These are phyloP conservation scores for Botrytis porri DNA, from an alignment of 2,329 filamentous ascomycete species.

Conservation along the genomic window DNA sequence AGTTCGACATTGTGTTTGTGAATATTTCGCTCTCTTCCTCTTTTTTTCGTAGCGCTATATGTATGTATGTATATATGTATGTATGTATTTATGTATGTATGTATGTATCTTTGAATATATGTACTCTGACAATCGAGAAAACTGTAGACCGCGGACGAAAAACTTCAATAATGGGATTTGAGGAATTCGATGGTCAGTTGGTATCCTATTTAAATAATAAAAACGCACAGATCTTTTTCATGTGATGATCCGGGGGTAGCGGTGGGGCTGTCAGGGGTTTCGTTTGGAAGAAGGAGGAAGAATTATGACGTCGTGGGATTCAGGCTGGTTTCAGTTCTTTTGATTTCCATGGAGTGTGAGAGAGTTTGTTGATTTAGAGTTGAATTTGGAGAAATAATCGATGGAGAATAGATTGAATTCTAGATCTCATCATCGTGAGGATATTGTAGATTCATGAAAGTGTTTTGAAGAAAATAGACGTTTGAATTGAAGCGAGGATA, in stretches of 20 bases:
- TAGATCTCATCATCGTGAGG: neutral
- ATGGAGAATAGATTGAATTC: neutral
- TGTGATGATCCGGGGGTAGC: neutral
- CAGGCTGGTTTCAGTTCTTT: neutral
- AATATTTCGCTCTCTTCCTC: neutral
- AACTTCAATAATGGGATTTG: neutral
- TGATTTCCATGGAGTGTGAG: neutral
- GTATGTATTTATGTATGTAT: neutral
- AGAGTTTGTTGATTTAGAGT: neutral
- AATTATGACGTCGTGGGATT: neutral
- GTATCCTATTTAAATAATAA: neutral
- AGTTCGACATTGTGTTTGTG: neutral
- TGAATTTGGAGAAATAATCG: neutral
- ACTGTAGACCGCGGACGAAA: neutral
- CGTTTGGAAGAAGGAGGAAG: neutral
- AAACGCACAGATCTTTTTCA: slow-evolving; percentile 3
- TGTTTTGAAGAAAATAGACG: neutral
- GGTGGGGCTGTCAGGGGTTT: neutral
- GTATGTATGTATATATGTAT: neutral
- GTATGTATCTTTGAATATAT: neutral
- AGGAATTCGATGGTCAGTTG: neutral
- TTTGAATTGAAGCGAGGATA: neutral
- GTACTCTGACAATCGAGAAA: neutral
- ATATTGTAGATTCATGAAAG: neutral
- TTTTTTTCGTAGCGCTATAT: neutral